Percentiles rank a stretch among this genome's conserved stretches.
Conservation (phyloP, 1,284 basidiomycete species). For the Rhodofomes roseus region DNA sequence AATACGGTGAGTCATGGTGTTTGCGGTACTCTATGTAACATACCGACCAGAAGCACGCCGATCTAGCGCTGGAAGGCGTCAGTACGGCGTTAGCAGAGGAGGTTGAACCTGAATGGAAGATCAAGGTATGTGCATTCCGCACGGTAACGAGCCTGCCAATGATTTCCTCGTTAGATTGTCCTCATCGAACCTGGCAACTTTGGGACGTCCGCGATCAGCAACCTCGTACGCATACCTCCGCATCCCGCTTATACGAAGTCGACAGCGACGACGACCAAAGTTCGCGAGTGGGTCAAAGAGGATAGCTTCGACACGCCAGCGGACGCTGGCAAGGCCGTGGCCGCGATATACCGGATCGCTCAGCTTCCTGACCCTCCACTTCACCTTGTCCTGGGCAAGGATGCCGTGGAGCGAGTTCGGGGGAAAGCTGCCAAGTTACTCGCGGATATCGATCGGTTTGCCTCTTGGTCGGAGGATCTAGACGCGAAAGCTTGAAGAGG, state of each 20-base stretch:
- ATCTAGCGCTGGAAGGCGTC: conserved; percentile 26
- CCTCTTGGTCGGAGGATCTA: conserved; percentile 16
- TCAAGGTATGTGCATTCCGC: conserved; percentile 27
- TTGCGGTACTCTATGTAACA: no score
- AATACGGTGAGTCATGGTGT: conserved; percentile 20
- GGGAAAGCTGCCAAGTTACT: conserved; percentile 3
- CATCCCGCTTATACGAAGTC: conserved; percentile 6
- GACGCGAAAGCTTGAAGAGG: no score
- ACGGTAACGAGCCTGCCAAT: no score
- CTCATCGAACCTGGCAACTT: conserved; percentile 8
- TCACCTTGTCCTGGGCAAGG: conserved; percentile 8
- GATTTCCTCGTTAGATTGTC: conserved; percentile 1
- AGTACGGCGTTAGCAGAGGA: conserved; percentile 30
- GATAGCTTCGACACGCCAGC: background rate
- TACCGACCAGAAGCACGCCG: background rate
- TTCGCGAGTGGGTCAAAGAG: background rate
- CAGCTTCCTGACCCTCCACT: conserved; percentile 8
- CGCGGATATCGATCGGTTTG: conserved; percentile 5
- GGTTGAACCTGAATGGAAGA: conserved; percentile 38
- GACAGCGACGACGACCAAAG: no score
- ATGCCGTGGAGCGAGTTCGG: background rate
- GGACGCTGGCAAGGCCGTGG: conserved; percentile 5
- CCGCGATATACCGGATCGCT: conserved; percentile 1
- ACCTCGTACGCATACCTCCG: background rate
- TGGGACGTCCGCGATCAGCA: background rate